phyloP scores from a whole-genome alignment of 2,329 filamentous ascomycete species.

The Xenoacremonium recifei region DNA sequence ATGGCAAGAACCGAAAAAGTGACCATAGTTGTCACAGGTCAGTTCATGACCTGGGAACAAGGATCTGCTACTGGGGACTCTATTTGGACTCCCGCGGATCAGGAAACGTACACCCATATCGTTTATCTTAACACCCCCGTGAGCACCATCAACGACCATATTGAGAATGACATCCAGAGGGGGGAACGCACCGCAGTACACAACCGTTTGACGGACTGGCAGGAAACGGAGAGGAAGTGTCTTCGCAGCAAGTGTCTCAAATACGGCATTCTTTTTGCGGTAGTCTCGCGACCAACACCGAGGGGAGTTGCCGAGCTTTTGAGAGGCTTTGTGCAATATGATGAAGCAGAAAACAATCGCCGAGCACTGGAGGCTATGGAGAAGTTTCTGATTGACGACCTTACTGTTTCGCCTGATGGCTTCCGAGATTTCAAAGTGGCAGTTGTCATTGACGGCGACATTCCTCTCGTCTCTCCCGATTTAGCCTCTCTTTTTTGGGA shows the following conservation, averaged over 20 bases:
- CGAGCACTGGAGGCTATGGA: slow-evolving; percentile 29
- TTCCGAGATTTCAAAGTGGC: slow-evolving; percentile 31
- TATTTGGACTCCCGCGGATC: slow-evolving; percentile 45
- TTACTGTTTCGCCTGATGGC: slow-evolving; percentile 24
- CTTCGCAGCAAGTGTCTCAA: slow-evolving; percentile 43
- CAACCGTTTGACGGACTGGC: slow-evolving; percentile 45
- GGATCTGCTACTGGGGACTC: slow-evolving; percentile 24
- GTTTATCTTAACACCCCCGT: slow-evolving; percentile 50
- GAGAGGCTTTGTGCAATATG: slow-evolving; percentile 7
- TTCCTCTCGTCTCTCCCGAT: slow-evolving; percentile 51
- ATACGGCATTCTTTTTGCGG: slow-evolving; percentile 46
- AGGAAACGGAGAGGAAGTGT: slow-evolving; percentile 40
- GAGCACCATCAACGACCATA: slow-evolving; percentile 35
- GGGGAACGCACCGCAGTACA: slow-evolving; percentile 31
- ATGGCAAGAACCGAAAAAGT: slow-evolving; percentile 34
- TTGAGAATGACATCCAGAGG: slow-evolving; percentile 35
- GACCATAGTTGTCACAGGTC: slow-evolving; percentile 55
- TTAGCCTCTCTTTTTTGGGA: slow-evolving; percentile 51
- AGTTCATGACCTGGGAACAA: slow-evolving; percentile 54
- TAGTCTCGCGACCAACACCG: slow-evolving; percentile 12
- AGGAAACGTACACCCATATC: slow-evolving; percentile 53
- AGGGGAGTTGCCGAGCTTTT: slow-evolving; percentile 23
- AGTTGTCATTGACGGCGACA: slow-evolving; percentile 57
- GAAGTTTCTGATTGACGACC: too few relatives aligned
- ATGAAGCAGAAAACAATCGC: slow-evolving; percentile 35